Evolutionary conservation across 495 filamentous ascomycete genomes (phyloP).

Genomic region (Evernia prunastri): DNA sequence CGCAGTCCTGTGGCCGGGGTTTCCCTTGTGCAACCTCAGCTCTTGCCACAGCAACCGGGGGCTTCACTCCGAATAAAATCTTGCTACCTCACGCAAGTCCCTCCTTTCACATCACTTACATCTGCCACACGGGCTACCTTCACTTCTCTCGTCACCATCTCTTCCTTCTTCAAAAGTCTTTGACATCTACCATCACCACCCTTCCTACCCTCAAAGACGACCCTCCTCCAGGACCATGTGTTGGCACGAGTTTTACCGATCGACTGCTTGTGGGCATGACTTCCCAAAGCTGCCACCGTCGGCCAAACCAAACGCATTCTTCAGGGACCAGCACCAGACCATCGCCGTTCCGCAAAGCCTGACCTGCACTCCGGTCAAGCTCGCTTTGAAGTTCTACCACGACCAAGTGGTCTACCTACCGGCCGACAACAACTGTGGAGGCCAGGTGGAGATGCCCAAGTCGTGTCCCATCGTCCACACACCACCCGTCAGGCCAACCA

Average conservation of each 20-base stretch:
- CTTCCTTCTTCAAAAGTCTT: background rate
- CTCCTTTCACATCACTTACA: background rate
- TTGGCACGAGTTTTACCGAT: background rate
- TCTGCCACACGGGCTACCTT: background rate
- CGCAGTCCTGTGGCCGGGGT: background rate
- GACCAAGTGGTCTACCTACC: slow-evolving; percentile 1
- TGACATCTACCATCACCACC: background rate
- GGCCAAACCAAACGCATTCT: background rate
- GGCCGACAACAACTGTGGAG: background rate
- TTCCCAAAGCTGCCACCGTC: background rate
- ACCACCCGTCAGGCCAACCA: background rate
- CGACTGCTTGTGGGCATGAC: background rate
- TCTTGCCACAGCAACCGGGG: background rate
- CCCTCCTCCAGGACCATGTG: background rate
- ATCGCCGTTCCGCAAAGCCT: background rate
- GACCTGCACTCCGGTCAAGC: background rate
- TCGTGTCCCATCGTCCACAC: background rate
- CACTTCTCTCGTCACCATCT: background rate
- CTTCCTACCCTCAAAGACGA: background rate
- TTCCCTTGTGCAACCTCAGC: background rate
- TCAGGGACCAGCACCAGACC: background rate
- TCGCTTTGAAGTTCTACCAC: slow-evolving; percentile 5
- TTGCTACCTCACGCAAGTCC: background rate
- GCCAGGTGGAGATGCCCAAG: background rate
- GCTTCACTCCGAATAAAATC: background rate